These are phyloP conservation scores for Stagonosporopsis cucurbitacearum DNA, from an alignment of 2,329 filamentous ascomycete genomes.

Conservation along the genomic window DNA sequence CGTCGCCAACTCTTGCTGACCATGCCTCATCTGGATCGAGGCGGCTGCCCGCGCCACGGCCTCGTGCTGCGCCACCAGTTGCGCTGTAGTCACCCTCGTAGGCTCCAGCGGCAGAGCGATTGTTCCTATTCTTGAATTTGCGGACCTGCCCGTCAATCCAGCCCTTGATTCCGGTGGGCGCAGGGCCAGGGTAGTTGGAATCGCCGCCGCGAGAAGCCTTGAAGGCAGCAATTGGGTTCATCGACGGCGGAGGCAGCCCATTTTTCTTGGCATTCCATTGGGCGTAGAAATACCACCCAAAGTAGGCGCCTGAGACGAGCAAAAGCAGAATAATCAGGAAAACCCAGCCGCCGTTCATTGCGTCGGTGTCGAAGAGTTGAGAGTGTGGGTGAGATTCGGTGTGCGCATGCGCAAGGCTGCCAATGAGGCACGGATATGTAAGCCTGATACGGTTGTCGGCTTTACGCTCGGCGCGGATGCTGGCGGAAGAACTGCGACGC, in stretches of 20 bases:
- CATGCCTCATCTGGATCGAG: constrained; percentile 86
- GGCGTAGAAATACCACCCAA: constrained; percentile 73
- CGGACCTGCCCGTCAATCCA: constrained; percentile 74
- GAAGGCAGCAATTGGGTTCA: constrained; percentile 78
- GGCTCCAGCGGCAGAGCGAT: constrained; percentile 71
- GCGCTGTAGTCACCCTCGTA: constrained; percentile 70
- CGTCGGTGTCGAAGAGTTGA: constrained; percentile 29
- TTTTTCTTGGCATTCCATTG: constrained; percentile 75
- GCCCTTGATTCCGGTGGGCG: constrained; percentile 68
- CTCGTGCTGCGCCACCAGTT: constrained; percentile 43
- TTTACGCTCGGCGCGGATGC: constrained; percentile 15
- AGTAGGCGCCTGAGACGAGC: constrained; percentile 64
- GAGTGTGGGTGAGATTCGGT: constrained; percentile 14
- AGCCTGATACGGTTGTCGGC: constrained; percentile 10
- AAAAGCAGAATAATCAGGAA: constrained; percentile 77
- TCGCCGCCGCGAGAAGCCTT: constrained; percentile 39
- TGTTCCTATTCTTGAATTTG: constrained; percentile 69
- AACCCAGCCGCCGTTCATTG: constrained; percentile 56
- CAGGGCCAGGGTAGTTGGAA: constrained; percentile 59
- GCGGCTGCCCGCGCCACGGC: constrained; percentile 59
- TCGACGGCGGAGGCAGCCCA: constrained; percentile 74
- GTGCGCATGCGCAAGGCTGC: constrained; percentile 23
- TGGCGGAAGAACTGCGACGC: constrained; percentile 10
- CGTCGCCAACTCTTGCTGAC: constrained; percentile 79
- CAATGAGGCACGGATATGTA: constrained; percentile 12